Base-by-base conservation (phyloP, 805 yeast genomes). In the Zygoascus bituminiphila region DNA sequence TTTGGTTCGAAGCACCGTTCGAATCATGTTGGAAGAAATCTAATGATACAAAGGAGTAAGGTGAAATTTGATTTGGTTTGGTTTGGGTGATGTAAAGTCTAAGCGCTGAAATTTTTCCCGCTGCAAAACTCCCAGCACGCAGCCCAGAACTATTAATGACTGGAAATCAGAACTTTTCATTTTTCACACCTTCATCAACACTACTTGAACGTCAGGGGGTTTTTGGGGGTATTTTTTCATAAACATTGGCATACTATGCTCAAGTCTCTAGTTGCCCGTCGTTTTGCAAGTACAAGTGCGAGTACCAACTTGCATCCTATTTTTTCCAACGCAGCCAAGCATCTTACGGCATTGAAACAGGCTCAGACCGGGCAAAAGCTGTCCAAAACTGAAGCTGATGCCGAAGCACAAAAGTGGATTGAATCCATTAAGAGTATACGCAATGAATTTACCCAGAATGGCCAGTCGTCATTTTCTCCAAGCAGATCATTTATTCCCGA, bases 341-440 rank as follows among this genome's bases (percentile, higher is more conserved):
- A 45, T 23, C 51, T 58, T 25, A 50, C 57, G 2, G 51, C 51
- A n/a, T 39, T 58, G 40, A 20, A 25, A 33, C 35, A 47, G 29
- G 25, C 23, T 5, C 51, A 46, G 17, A n/a, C 7, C 2, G 47
- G 45, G 12, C 48, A 36, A 24, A 48, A 46, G 20, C 25, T 54
- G 41, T 41, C 52, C 22, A 50, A 45, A 24, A 54, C 48, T 24
- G 54, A 54, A 67, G 72, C 57, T 40, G 70, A 64, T 46, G 56
- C 61, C 55, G 73, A 62, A 56, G 68, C 70, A 37, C 72, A 60
- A 39, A 63, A 56, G 46, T 69, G 71, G 81, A 55, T 74, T 37
- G 61, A 63, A 17, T 70, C 75, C 17, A 62, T 75, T 40, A 51
- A 63, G 21, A 63, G 65, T 22, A 56, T 72, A 17, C 65, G 72